Evolutionary conservation across 371 early-diverging fungal species (phyloP).

Genomic region (Nematocida homosporus): DNA sequence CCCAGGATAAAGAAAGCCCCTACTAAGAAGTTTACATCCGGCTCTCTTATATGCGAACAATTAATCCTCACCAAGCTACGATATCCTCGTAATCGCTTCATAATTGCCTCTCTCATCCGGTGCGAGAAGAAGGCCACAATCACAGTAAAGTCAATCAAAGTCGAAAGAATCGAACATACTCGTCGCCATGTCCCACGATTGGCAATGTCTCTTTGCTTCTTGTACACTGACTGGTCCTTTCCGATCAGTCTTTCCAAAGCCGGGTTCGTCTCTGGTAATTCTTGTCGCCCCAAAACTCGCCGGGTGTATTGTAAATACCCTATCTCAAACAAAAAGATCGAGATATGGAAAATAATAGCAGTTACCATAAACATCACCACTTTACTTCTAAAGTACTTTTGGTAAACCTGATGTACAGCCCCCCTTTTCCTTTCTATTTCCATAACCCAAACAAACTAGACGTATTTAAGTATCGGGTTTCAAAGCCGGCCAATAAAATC

Average conservation of each 20-base stretch:
- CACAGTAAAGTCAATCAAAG: constrained; percentile 25
- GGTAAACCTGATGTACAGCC: constrained; percentile 9
- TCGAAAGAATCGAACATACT: constrained; percentile 4
- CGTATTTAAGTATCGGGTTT: constrained; percentile 50
- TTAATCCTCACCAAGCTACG: constrained; percentile 8
- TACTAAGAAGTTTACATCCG: constrained; percentile 18
- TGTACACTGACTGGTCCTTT: neutral
- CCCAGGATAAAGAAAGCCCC: constrained; percentile 22
- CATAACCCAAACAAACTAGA: constrained; percentile 49
- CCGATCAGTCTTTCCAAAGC: constrained; percentile 5
- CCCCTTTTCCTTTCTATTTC: constrained; percentile 2
- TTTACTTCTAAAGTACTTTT: constrained; percentile 28
- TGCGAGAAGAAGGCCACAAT: constrained; percentile 49
- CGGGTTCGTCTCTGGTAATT: constrained; percentile 14
- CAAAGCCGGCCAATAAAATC: constrained; percentile 19
- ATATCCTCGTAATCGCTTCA: neutral
- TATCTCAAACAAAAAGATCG: constrained; percentile 16
- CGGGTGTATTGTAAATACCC: constrained; percentile 1
- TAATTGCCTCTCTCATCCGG: constrained; percentile 4
- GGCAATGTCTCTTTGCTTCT: constrained; percentile 6
- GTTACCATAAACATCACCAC: constrained; percentile 30
- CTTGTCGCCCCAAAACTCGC: neutral
- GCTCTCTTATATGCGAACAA: constrained; percentile 44
- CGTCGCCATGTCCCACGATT: neutral
- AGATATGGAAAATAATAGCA: constrained; percentile 26